Evolutionary conservation across 2,329 filamentous ascomycete species (phyloP), one percentile per base, ranked within the genome.

Genomic region (Chaetomiaceae sp.): DNA sequence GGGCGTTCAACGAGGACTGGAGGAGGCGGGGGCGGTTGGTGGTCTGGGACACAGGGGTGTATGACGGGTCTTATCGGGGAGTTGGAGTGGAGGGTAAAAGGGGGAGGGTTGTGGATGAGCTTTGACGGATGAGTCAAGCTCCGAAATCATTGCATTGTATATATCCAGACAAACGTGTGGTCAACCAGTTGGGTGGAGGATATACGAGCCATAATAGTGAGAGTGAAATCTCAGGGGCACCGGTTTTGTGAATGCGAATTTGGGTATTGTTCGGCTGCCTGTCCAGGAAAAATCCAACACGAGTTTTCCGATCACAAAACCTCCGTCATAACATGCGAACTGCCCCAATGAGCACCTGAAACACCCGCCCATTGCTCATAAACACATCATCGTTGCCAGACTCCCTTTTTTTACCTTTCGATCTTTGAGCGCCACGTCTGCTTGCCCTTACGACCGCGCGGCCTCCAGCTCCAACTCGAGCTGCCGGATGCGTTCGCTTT

Each of bases 391-490:
- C 45, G 10, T 47, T 34, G 23, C 29, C 23, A 34, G 18, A 23
- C 18, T 33, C 3, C 42, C 20, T n/a, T 13, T 11, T 13, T 11
- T 20, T 11, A 11, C 11, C 18, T 7, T 25, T 25, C 2, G 4
- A 11, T 10, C 34, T 16, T 29, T 10, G 16, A 5, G 8, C 10
- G 10, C 20, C n/a, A 6, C n/a, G 14, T 6, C 27, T 34, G 13
- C 20, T 14, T 21, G 14, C 10, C 6, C 32, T 53, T 13, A 85
- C 59, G 82, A 85, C 61, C 80, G 74, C 20, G 80, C 75, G 66
- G 80, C 79, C 66, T 87, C 84, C 33, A 87, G 71, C 69, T 86
- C 84, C 47, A 86, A 72, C 71, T 87, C 84, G 54, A 87, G 67
- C 67, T 85, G 82, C 58, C 83, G 73, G 64, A 86, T 86, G 45